These are phyloP conservation scores for Pestalotiopsis sp. DNA, from an alignment of 2,329 filamentous ascomycete genomes.

Conservation along the genomic window DNA sequence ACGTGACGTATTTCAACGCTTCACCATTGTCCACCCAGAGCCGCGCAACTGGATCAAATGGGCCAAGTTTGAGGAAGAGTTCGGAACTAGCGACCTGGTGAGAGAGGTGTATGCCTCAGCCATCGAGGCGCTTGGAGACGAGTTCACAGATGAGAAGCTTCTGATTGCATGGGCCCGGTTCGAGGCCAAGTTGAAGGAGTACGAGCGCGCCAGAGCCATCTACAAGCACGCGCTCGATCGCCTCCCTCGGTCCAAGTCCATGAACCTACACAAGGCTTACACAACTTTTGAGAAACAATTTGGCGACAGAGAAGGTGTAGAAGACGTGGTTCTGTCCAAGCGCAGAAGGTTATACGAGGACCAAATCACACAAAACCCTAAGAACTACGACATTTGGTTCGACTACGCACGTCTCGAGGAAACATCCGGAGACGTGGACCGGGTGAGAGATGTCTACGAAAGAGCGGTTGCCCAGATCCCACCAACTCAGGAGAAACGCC, in stretches of 20 bases:
- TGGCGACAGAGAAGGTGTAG: conserved; percentile 88
- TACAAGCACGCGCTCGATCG: conserved; percentile 97
- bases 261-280: conserved; percentile 86
- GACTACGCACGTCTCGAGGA: conserved; percentile 94
- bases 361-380: conserved; percentile 88
- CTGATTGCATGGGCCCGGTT: conserved; percentile 97
- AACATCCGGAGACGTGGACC: conserved; percentile 76
- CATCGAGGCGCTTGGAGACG: conserved; percentile 87
- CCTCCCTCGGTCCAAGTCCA: conserved; percentile 83
- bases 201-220: conserved; percentile 89
- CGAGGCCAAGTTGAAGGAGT: conserved; percentile 92
- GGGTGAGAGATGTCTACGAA: conserved; percentile 91
- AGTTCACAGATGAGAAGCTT: conserved; percentile 93
- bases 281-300: conserved; percentile 99
- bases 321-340: conserved; percentile 95
- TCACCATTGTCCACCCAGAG: conserved; percentile 91
- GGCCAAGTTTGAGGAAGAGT: conserved; percentile 96
- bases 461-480: conserved; percentile 93
- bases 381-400: conserved; percentile 98
- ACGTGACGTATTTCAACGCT: conserved; percentile 86
- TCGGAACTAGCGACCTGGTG: conserved; percentile 87
- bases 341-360: conserved; percentile 92
- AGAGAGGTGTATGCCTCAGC: conserved; percentile 89
- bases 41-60: conserved; percentile 98
- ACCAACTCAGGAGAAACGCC: conserved; percentile 92